Conservation (phyloP, 129 eudicot species). For the Centella asiatica region DNA sequence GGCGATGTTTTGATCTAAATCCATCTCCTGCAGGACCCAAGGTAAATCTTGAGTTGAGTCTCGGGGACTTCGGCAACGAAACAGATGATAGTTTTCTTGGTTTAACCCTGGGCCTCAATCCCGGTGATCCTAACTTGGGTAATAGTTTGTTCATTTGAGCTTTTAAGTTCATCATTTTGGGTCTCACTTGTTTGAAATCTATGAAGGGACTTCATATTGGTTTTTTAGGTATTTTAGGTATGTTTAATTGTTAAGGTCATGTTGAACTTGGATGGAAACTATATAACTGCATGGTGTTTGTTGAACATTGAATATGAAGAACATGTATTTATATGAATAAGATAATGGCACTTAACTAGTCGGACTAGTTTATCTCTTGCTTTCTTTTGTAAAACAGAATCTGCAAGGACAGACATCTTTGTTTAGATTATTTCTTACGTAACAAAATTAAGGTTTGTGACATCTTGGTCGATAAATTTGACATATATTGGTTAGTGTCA, state of each 20-base stretch:
- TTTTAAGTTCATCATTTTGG: neutral
- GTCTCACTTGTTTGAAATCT: neutral
- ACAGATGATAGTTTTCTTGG: conserved; percentile 81
- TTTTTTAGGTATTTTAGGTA: too few relatives aligned
- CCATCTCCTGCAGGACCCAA: conserved; percentile 39
- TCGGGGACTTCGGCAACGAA: conserved; percentile 67
- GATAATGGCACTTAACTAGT: too few relatives aligned
- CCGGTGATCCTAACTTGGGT: conserved; percentile 63
- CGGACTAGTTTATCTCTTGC: neutral
- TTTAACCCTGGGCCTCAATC: conserved; percentile 78
- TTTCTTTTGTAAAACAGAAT: neutral
- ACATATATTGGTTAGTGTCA: neutral
- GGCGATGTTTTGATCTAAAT: neutral
- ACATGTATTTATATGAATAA: too few relatives aligned
- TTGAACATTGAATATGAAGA: too few relatives aligned
- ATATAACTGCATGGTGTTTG: too few relatives aligned
- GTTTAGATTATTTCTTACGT: too few relatives aligned
- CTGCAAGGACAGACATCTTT: too few relatives aligned
- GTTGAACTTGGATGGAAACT: neutral
- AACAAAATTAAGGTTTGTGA: too few relatives aligned
- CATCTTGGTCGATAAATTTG: neutral
- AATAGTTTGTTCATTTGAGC: conserved; percentile 4
- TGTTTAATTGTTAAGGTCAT: neutral
- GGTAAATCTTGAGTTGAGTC: conserved; percentile 87
- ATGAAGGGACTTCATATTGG: neutral